These are phyloP conservation scores for Fusarium humuli DNA, from an alignment of 2,329 filamentous ascomycete species.

Conservation along the genomic window DNA sequence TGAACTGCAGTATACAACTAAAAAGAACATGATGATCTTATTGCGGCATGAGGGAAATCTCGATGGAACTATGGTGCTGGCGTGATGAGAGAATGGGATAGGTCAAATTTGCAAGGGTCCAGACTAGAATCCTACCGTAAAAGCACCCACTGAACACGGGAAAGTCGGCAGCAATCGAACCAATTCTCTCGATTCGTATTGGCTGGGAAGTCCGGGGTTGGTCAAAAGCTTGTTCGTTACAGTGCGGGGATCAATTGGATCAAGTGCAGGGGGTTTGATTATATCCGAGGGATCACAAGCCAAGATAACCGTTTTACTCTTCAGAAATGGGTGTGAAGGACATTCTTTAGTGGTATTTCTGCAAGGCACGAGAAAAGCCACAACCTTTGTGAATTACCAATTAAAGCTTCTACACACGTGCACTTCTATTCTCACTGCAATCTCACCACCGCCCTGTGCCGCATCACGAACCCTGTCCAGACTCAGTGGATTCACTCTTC, in stretches of 20 bases:
- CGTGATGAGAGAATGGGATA: conserved; percentile 1
- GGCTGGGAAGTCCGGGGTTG: conserved; percentile 3
- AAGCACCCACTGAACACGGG: conserved; percentile 6
- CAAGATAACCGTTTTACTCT: conserved; percentile 7
- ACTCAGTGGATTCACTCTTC: background rate
- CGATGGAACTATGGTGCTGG: background rate
- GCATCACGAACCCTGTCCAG: conserved; percentile 1
- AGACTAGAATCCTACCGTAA: conserved; percentile 7
- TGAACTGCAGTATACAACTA: conserved; percentile 12
- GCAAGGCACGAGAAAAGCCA: conserved; percentile 27
- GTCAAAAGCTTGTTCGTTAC: conserved; percentile 31
- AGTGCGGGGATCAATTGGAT: conserved; percentile 25
- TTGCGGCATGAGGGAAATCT: conserved; percentile 1
- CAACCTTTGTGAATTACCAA: background rate
- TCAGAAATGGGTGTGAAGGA: background rate
- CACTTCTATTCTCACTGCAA: conserved; percentile 1
- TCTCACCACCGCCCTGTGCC: background rate
- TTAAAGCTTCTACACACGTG: background rate
- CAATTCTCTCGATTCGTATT: background rate
- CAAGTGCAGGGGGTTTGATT: conserved; percentile 14
- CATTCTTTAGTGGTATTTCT: conserved; percentile 1
- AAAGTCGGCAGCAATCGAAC: conserved; percentile 22
- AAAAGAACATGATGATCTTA: background rate
- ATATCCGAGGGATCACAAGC: conserved; percentile 42
- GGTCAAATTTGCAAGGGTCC: background rate